Evolutionary conservation across 2,329 filamentous ascomycete genomes (phyloP), one percentile per base, ranked within the genome.

Genomic region (Ustilaginoidea virens): DNA sequence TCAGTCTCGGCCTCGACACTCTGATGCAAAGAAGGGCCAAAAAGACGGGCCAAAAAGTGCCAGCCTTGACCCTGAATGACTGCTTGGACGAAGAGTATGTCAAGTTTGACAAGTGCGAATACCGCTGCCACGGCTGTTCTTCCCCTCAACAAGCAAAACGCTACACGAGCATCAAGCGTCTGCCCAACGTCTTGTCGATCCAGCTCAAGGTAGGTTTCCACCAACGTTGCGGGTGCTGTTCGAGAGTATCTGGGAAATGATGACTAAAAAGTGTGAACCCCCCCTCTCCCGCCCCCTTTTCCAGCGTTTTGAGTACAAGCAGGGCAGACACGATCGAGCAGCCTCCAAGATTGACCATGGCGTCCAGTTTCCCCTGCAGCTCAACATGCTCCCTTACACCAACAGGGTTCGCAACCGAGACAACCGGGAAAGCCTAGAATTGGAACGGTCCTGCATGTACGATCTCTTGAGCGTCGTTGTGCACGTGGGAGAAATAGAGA

Each of bases 381-480:
- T 96, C 21, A 90, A 93, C 47, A 83, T 96, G 73, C 66, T 82
- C 14, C 85, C 86, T 0, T 96, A 92, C 52, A 90, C 85, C 1
- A 81, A 78, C 25, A 66, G 70, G 12, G 69, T 71, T 22, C 59
- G 64, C 34, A 53, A 45, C 28, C 49, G 60, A 26, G 64, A 71
- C 35, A 55, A 47, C 25, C 52, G 61, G 22, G 64, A 71, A 34
- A 63, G 58, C 38, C 58, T 69, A 25, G 70, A 75, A 42, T 50
- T 76, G 12, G 64, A 63, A 31, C 60, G 70, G 41, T 74, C 69
- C 5, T 85, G 80, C 45, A 72, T 78, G 5, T 96, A 94, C 49
- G 83, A 93, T 40, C 67, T 96, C 1, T 68, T 86, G 12, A 85
- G 80, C 36, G 86, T 93, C 3, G 79, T 96, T 14, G 86, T 93